Evolutionary conservation across 2,329 filamentous ascomycete genomes (phyloP).

Genomic region (Fusarium circinatum): DNA sequence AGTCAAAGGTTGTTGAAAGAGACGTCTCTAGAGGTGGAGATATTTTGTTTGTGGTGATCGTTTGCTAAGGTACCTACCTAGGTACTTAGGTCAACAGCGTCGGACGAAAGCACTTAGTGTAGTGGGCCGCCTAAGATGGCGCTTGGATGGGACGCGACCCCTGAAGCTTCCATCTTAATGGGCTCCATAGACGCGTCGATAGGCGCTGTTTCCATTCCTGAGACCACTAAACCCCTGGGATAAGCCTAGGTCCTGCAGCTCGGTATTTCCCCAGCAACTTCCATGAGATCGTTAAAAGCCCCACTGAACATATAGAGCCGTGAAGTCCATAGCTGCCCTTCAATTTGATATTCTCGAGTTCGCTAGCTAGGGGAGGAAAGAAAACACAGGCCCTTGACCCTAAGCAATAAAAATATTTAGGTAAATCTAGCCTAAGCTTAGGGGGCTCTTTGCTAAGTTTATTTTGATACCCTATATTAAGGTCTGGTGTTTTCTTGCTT

Average conservation of each 20-base stretch:
- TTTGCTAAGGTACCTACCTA: neutral
- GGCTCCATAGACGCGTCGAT: slow-evolving; percentile 24
- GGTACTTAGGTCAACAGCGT: neutral
- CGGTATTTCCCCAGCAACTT: slow-evolving; percentile 40
- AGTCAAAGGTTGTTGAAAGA: slow-evolving; percentile 18
- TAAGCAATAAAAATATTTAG: no score
- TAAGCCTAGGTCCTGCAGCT: slow-evolving; percentile 25
- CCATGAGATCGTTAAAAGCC: neutral
- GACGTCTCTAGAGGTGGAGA: slow-evolving; percentile 25
- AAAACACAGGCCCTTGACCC: no score
- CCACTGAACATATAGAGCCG: neutral
- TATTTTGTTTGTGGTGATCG: slow-evolving; percentile 24
- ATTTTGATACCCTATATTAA: no score
- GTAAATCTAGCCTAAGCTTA: no score
- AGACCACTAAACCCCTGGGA: slow-evolving; percentile 19
- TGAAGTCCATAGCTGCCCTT: neutral
- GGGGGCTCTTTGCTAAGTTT: no score
- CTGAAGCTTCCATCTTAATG: slow-evolving; percentile 15
- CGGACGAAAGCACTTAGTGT: neutral
- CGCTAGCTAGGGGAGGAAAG: neutral
- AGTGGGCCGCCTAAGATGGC: neutral
- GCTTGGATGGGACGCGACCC: slow-evolving; percentile 20
- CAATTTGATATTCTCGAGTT: neutral
- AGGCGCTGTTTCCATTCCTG: slow-evolving; percentile 27
- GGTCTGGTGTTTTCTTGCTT: no score